Conservation (phyloP, 2,329 filamentous ascomycete species). For the Alternaria postmessia region DNA sequence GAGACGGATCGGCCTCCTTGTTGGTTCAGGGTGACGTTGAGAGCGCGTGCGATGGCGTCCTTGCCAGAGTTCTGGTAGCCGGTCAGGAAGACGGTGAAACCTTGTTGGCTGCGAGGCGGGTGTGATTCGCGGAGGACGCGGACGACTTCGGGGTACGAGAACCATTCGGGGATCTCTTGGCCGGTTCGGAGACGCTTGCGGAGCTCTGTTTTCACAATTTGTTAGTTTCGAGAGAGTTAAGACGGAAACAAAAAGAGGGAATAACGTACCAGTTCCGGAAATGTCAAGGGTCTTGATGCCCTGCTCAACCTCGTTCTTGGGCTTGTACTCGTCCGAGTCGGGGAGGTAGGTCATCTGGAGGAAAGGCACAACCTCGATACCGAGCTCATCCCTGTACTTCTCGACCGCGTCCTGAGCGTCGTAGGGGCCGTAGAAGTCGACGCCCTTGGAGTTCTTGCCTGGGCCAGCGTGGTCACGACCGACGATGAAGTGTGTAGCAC, state of each 20-base stretch:
- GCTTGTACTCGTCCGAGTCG: conserved; percentile 94
- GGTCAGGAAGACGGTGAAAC: conserved; percentile 98
- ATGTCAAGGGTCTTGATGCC: conserved; percentile 77
- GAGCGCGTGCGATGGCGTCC: conserved; percentile 91
- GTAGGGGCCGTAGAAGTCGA: conserved; percentile 98
- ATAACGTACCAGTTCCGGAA: conserved; percentile 55
- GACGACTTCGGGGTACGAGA: conserved; percentile 99
- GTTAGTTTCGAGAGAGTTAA: conserved; percentile 3
- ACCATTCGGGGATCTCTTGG: conserved; percentile 97
- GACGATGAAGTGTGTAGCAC: conserved; percentile 98
- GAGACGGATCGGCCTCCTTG: conserved; percentile 95
- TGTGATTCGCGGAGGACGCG: conserved; percentile 95
- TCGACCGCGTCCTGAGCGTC: conserved; percentile 96
- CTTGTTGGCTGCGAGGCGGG: conserved; percentile 87
- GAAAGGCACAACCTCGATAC: conserved; percentile 98
- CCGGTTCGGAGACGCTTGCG: conserved; percentile 89
- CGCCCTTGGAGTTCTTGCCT: conserved; percentile 96
- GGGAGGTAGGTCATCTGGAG: conserved; percentile 99
- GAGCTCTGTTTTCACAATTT: conserved; percentile 66
- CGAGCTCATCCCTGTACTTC: conserved; percentile 95
- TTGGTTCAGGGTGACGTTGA: conserved; percentile 98
- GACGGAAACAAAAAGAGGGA: not conserved
- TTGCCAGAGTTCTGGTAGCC: conserved; percentile 97
- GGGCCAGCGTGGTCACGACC: conserved; percentile 98
- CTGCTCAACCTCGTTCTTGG: conserved; percentile 85